Percentiles rank a stretch among this genome's conserved stretches.
Conservation (phyloP, 2,329 filamentous ascomycete species). For the Tolypocladium cylindrosporum region DNA sequence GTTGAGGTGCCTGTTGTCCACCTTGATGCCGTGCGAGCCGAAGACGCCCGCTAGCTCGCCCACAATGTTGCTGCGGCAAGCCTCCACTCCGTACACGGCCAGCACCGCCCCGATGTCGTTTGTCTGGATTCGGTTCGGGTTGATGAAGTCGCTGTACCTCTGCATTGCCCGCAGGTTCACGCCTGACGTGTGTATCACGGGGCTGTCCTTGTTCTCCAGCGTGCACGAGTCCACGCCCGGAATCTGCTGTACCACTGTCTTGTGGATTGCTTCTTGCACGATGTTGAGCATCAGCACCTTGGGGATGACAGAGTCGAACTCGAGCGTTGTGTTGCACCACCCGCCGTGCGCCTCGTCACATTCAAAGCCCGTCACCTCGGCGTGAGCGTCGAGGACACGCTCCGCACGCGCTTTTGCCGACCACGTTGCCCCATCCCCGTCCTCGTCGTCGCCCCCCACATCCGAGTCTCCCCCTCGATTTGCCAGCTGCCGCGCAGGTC, state of each 20-base stretch:
- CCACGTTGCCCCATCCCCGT: slow-evolving; percentile 24
- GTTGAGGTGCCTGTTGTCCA: slow-evolving; percentile 87
- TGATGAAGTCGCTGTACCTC: slow-evolving; percentile 72
- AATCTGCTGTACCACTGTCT: slow-evolving; percentile 81
- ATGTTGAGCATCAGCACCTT: slow-evolving; percentile 91
- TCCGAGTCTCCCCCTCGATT: slow-evolving; percentile 22
- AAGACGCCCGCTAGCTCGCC: slow-evolving; percentile 81
- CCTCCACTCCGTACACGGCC: slow-evolving; percentile 82
- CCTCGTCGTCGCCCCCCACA: slow-evolving; percentile 24
- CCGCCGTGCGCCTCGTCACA: slow-evolving; percentile 67
- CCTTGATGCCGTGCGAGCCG: slow-evolving; percentile 78
- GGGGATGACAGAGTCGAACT: slow-evolving; percentile 68
- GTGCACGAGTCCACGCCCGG: slow-evolving; percentile 65
- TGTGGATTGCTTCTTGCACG: slow-evolving; percentile 69
- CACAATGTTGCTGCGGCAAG: slow-evolving; percentile 78
- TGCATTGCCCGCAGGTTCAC: slow-evolving; percentile 90
- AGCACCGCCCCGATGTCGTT: slow-evolving; percentile 90
- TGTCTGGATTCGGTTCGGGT: slow-evolving; percentile 77
- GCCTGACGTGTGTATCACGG: slow-evolving; percentile 68
- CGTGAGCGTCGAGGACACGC: slow-evolving; percentile 52
- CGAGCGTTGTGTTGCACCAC: slow-evolving; percentile 73
- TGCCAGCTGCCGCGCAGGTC: slow-evolving; percentile 25
- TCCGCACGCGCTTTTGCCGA: slow-evolving; percentile 44
- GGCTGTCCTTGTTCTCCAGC: slow-evolving; percentile 40
- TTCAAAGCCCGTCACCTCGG: slow-evolving; percentile 64